Evolutionary conservation across 2,329 filamentous ascomycete species (phyloP).

Genomic region (Diaporthe citri): DNA sequence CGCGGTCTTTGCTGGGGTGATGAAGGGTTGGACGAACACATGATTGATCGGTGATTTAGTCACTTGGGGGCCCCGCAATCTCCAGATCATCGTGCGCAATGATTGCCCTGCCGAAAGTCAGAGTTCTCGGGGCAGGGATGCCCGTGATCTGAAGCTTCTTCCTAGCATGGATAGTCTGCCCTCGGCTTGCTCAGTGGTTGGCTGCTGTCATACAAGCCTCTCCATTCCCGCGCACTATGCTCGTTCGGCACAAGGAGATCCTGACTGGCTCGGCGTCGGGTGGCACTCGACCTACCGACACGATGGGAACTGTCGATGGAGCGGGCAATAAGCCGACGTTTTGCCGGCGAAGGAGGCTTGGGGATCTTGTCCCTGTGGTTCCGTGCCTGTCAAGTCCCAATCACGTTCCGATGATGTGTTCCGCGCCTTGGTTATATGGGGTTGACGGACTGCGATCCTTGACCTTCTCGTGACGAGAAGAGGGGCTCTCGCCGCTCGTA

Average conservation of each 20-base stretch:
- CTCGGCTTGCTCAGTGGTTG: background rate
- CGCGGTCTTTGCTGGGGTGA: conserved; percentile 15
- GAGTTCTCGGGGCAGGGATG: conserved; percentile 6
- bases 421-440: conserved; percentile 18
- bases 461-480: conserved; percentile 18
- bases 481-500: background rate
- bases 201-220: background rate
- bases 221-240: conserved; percentile 9
- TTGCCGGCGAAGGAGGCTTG: conserved; percentile 7
- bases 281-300: conserved; percentile 25
- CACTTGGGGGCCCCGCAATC: conserved; percentile 14
- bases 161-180: background rate
- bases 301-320: conserved; percentile 6
- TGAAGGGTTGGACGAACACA: conserved; percentile 15
- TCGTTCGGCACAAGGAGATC: background rate
- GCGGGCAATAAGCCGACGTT: background rate
- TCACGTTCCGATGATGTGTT: conserved; percentile 15
- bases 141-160: background rate
- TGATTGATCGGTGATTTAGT: conserved; percentile 25
- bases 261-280: background rate
- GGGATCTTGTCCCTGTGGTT: background rate
- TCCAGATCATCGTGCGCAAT: conserved; percentile 7
- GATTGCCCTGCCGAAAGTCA: conserved; percentile 1
- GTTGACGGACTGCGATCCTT: conserved; percentile 18
- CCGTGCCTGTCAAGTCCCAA: conserved; percentile 8